A percentile compares a stretch with the other conserved stretches of the same genome.
Evolutionary conservation across 148 eudicot species (phyloP).

Genomic region (Arctostaphylos glauca): DNA sequence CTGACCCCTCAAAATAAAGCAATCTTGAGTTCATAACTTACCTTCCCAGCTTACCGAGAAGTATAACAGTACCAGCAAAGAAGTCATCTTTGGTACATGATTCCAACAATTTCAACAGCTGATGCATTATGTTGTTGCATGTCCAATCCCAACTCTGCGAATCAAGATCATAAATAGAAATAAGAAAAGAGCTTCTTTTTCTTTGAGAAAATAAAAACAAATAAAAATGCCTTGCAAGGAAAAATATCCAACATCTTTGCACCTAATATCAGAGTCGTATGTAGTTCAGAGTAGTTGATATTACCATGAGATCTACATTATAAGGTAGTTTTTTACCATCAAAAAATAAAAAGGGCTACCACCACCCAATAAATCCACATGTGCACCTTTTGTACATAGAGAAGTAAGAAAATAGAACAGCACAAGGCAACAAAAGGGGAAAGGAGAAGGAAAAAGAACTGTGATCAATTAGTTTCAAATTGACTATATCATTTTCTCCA

Average conservation of each 20-base stretch:
- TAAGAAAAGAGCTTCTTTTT: background rate
- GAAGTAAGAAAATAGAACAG: background rate
- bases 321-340: background rate
- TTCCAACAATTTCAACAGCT: conserved; percentile 43
- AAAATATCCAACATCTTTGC: background rate
- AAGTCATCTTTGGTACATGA: conserved; percentile 28
- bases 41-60: conserved; percentile 78
- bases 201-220: background rate
- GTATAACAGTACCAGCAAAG: conserved; percentile 38
- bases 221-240: background rate
- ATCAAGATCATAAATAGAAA: background rate
- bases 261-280: background rate
- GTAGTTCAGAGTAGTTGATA: background rate
- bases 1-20: background rate
- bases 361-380: background rate
- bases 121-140: conserved; percentile 37
- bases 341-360: background rate
- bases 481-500: too few species aligned
- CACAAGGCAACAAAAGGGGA: background rate
- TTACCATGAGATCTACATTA: background rate
- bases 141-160: conserved; percentile 76
- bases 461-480: too few species aligned
- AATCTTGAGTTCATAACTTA: conserved; percentile 17
- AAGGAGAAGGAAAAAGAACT: background rate
- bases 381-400: too few species aligned